phyloP scores from a whole-genome alignment of 164 flowering plant species.

The Warburgia ugandensis region DNA sequence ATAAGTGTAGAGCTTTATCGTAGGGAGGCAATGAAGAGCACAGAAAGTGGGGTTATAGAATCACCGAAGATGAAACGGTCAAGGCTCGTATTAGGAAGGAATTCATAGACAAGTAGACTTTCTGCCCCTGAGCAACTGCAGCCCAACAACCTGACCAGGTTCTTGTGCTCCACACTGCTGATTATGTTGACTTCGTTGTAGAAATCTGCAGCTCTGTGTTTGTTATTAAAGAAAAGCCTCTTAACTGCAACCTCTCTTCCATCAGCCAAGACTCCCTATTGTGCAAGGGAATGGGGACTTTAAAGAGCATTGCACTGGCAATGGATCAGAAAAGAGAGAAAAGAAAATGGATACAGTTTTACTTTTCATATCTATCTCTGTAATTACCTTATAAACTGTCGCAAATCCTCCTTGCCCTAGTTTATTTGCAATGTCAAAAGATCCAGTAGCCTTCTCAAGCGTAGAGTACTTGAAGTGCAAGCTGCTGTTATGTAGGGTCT shows the following conservation, averaged over 20 bases:
- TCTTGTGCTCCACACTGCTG: conserved; percentile 46
- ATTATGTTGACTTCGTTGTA: conserved; percentile 53
- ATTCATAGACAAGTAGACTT: conserved; percentile 58
- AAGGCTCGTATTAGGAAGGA: conserved; percentile 46
- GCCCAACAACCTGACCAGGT: conserved; percentile 57
- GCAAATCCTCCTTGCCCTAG: conserved; percentile 69
- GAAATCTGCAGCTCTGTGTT: conserved; percentile 25
- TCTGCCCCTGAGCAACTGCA: conserved; percentile 36
- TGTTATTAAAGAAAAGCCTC: conserved; percentile 33
- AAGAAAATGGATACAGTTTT: too few relatives aligned
- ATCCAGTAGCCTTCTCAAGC: conserved; percentile 48
- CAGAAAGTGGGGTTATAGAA: background rate
- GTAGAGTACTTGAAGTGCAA: conserved; percentile 48
- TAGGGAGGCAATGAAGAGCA: too few relatives aligned
- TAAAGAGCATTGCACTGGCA: too few relatives aligned
- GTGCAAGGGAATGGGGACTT: too few relatives aligned
- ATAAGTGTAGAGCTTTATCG: too few relatives aligned
- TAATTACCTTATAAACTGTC: conserved; percentile 47
- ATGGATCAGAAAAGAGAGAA: too few relatives aligned
- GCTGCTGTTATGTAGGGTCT: conserved; percentile 8
- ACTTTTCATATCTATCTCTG: too few relatives aligned
- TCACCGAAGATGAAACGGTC: conserved; percentile 53
- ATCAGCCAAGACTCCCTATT: conserved; percentile 59
- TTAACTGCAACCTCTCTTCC: conserved; percentile 69
- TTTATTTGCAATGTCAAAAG: conserved; percentile 30